A percentile compares a stretch with the other conserved stretches of the same genome.
Evolutionary conservation across 257 asterid genomes (phyloP).

Genomic region (Solanum chmielewskii): DNA sequence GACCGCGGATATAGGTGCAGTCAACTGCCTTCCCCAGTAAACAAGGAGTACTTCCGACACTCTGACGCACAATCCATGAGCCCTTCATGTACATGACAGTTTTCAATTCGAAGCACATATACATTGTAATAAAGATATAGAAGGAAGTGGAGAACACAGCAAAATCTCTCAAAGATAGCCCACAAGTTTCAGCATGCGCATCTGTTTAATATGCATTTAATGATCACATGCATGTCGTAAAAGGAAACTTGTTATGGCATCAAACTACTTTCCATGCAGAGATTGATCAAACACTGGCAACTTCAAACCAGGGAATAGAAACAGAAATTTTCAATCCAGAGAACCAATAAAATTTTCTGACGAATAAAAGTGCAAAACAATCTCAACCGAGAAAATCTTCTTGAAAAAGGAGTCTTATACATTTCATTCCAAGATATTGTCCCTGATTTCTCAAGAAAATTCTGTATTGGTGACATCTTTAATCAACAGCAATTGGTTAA

Average conservation of each 20-base stretch:
- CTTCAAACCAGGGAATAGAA: background rate
- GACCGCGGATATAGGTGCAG: conserved; percentile 85
- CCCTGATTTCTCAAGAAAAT: background rate
- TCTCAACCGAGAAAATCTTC: background rate
- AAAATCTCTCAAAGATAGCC: background rate
- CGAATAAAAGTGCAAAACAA: background rate
- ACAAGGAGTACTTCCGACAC: conserved; percentile 99
- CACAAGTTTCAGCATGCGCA: background rate
- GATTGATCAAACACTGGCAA: background rate
- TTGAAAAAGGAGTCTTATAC: background rate
- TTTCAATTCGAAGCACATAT: background rate
- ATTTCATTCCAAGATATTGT: background rate
- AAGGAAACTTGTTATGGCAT: background rate
- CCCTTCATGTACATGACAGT: conserved; percentile 37
- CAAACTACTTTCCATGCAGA: background rate
- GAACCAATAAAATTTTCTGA: background rate
- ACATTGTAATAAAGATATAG: background rate
- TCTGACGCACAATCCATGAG: conserved; percentile 99
- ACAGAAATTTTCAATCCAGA: background rate
- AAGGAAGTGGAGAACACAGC: background rate
- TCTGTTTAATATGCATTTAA: background rate
- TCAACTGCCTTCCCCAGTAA: conserved; percentile 94
- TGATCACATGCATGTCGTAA: background rate
- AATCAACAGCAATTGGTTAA: background rate
- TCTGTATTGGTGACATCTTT: background rate